These are phyloP conservation scores for Tylopilus cervinicoccineus DNA, from an alignment of 768 basidiomycete genomes.

Conservation along the genomic window DNA sequence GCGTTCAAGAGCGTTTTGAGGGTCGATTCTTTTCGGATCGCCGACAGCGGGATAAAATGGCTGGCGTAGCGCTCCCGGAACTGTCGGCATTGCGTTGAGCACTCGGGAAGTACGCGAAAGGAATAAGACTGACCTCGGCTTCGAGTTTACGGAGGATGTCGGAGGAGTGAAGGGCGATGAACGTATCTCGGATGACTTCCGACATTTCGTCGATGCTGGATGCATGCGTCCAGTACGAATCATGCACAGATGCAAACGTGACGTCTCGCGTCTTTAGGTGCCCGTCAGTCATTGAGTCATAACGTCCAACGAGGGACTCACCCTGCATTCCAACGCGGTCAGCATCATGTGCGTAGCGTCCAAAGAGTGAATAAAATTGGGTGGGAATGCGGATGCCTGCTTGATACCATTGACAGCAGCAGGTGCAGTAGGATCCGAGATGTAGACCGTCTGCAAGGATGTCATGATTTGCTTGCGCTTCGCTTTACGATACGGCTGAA, in stretches of 20 bases:
- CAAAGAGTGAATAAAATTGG: slow-evolving; percentile 96
- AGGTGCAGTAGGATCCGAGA: slow-evolving; percentile 78
- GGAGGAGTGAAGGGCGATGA: slow-evolving; percentile 87
- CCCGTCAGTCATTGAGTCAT: slow-evolving; percentile 4
- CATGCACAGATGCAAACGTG: slow-evolving; percentile 94
- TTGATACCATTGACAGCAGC: slow-evolving; percentile 80
- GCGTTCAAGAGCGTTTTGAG: slow-evolving; percentile 40
- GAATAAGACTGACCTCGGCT: slow-evolving; percentile 53
- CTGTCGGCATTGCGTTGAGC: slow-evolving; percentile 31
- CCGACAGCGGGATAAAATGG: slow-evolving; percentile 58
- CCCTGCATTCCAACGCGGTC: slow-evolving; percentile 86
- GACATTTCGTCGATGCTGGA: slow-evolving; percentile 86
- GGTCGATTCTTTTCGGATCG: slow-evolving; percentile 37
- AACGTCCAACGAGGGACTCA: slow-evolving; percentile 32
- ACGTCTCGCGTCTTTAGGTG: slow-evolving; percentile 56
- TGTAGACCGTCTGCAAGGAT: slow-evolving; percentile 79
- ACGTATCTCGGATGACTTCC: slow-evolving; percentile 83
- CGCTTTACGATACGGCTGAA: slow-evolving; percentile 90
- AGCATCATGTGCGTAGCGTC: slow-evolving; percentile 99
- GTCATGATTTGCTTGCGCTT: slow-evolving; percentile 84
- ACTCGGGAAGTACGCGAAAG: background rate
- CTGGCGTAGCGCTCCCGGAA: slow-evolving; percentile 75
- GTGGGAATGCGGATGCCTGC: slow-evolving; percentile 96
- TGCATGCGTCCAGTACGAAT: slow-evolving; percentile 99
- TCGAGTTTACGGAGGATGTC: slow-evolving; percentile 74